Evolutionary conservation across 1,139 yeast species (phyloP).

Genomic region (Saccharomyces hybrid): DNA sequence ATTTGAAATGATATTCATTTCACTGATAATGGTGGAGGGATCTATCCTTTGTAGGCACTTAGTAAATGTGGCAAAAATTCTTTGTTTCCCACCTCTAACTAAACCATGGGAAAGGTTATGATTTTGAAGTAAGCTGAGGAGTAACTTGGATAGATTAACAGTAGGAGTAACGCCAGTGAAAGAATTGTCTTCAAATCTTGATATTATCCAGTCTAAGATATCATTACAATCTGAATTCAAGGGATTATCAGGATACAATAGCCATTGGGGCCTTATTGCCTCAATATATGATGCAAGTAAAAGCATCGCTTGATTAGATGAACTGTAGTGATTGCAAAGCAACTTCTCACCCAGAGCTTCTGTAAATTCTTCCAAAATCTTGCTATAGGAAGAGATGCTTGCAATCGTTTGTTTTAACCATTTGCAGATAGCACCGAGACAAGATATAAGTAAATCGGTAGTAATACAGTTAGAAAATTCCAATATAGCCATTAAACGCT

Average conservation of each 20-base stretch:
- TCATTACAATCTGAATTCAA: conserved; percentile 25
- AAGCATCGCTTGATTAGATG: conserved; percentile 17
- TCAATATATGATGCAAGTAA: conserved; percentile 16
- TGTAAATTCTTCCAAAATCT: conserved; percentile 15
- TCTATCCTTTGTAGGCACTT: conserved; percentile 16
- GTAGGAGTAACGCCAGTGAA: conserved; percentile 19
- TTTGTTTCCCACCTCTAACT: conserved; percentile 24
- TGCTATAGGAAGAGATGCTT: not conserved
- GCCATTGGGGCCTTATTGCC: conserved; percentile 16
- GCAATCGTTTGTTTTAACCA: conserved; percentile 4
- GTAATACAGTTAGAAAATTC: not conserved
- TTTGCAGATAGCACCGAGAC: conserved; percentile 1
- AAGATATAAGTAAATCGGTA: conserved; percentile 4
- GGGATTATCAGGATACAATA: conserved; percentile 3
- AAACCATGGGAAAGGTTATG: conserved; percentile 15
- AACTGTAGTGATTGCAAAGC: conserved; percentile 17
- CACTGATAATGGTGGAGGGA: conserved; percentile 4
- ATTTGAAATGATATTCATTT: conserved; percentile 9
- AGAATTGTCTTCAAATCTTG: conserved; percentile 18
- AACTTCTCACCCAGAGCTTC: conserved; percentile 21
- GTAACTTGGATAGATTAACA: conserved; percentile 10
- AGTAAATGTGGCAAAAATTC: conserved; percentile 19
- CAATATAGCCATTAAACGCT: not conserved
- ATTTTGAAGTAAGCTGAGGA: conserved; percentile 15
- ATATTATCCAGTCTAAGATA: conserved; percentile 26